These are phyloP conservation scores for Candida nemodendra DNA, from an alignment of 805 yeast genomes.

Conservation along the genomic window DNA sequence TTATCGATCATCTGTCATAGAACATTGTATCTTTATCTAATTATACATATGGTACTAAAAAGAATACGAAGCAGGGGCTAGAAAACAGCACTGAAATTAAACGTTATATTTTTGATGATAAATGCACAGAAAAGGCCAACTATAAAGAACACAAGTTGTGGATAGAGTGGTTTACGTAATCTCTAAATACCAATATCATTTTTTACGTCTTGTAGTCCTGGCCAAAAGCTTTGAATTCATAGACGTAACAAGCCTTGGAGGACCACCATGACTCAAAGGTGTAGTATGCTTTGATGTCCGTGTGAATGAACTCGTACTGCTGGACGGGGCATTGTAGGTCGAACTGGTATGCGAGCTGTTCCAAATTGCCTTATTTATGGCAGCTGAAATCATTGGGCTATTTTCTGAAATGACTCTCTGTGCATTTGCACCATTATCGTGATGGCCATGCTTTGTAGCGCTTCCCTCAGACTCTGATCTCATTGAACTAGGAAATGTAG, in stretches of 20 bases:
- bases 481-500: slow-evolving; percentile 20
- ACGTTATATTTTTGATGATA: no score
- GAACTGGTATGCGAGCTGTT: slow-evolving; percentile 14
- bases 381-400: slow-evolving; percentile 36
- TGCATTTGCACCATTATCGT: slow-evolving; percentile 12
- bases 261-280: slow-evolving; percentile 2
- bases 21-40: no score
- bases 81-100: no score
- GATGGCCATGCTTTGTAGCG: not conserved
- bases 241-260: slow-evolving; percentile 42
- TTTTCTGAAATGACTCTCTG: slow-evolving; percentile 21
- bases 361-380: slow-evolving; percentile 32
- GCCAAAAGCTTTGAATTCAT: slow-evolving; percentile 63
- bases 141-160: no score
- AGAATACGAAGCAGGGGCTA: no score
- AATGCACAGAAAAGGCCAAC: no score
- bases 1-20: not conserved
- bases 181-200: no score
- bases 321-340: not conserved
- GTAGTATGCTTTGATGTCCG: slow-evolving; percentile 1
- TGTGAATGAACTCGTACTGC: slow-evolving; percentile 2
- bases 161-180: no score
- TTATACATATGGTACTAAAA: no score
- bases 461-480: slow-evolving; percentile 11
- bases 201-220: slow-evolving; percentile 48